phyloP scores from a whole-genome alignment of 2,329 filamentous ascomycete genomes.

The Didymella lethalis region DNA sequence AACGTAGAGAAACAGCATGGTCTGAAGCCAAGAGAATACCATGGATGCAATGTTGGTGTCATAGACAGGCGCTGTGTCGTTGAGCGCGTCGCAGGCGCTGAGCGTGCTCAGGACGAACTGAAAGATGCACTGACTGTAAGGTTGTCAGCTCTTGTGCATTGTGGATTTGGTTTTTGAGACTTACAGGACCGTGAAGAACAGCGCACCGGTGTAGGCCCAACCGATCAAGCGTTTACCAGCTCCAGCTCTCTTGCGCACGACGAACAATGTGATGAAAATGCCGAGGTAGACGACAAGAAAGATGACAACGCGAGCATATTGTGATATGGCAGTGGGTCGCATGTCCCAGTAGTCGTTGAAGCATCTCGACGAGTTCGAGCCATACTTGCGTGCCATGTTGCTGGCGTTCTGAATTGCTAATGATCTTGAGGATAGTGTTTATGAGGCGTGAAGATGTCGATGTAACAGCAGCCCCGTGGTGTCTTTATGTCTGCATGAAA shows the following conservation, averaged over 20 bases:
- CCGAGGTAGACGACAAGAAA: slow-evolving; percentile 28
- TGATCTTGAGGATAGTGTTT: neutral
- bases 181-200: slow-evolving; percentile 32
- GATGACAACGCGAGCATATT: slow-evolving; percentile 5
- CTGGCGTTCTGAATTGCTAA: neutral
- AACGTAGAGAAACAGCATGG: slow-evolving; percentile 36
- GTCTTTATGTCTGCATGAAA: slow-evolving; percentile 1
- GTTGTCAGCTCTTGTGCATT: neutral
- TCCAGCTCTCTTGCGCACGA: slow-evolving; percentile 29
- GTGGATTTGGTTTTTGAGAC: slow-evolving; percentile 1
- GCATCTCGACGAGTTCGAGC: slow-evolving; percentile 9
- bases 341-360: neutral
- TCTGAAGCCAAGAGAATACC: slow-evolving; percentile 32
- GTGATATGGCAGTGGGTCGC: neutral
- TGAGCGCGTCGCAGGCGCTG: neutral
- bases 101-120: slow-evolving; percentile 7
- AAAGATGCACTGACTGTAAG: neutral
- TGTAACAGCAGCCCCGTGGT: neutral
- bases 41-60: slow-evolving; percentile 20
- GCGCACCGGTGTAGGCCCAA: slow-evolving; percentile 23
- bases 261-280: slow-evolving; percentile 25
- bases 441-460: neutral
- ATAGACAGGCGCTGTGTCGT: neutral
- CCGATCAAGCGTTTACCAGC: slow-evolving; percentile 35
- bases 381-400: slow-evolving; percentile 7